These are phyloP conservation scores for Zarea fungicola DNA, from an alignment of 2,329 filamentous ascomycete genomes.

Conservation along the genomic window DNA sequence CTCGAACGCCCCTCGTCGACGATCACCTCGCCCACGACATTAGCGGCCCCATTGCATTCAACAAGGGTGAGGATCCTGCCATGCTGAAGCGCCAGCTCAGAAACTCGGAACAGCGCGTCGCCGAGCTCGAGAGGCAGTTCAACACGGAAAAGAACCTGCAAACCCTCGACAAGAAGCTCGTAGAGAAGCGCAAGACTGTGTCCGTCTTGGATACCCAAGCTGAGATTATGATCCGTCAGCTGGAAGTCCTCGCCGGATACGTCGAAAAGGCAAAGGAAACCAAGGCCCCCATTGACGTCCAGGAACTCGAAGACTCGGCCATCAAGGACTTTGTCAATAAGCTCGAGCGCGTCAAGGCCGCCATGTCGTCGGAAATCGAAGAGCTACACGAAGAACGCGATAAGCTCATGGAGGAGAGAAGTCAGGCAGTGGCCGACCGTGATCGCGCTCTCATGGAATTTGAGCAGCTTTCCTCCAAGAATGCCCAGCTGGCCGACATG, in stretches of 20 bases:
- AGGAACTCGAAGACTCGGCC: constrained; percentile 79
- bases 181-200: constrained; percentile 93
- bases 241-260: constrained; percentile 84
- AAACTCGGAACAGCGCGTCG: constrained; percentile 76
- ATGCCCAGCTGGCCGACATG: constrained; percentile 87
- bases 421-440: constrained; percentile 74
- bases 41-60: constrained; percentile 64
- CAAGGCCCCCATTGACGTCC: constrained; percentile 72
- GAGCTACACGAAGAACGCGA: constrained; percentile 67
- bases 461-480: constrained; percentile 89
- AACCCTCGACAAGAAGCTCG: constrained; percentile 78
- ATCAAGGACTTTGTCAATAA: constrained; percentile 87
- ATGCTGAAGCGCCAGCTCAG: constrained; percentile 71
- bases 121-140: constrained; percentile 80
- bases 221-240: constrained; percentile 88
- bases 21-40: constrained; percentile 55
- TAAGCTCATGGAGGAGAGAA: constrained; percentile 77
- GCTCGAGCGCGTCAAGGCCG: constrained; percentile 55
- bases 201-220: constrained; percentile 90
- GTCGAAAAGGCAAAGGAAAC: constrained; percentile 81
- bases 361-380: constrained; percentile 54
- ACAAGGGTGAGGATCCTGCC: constrained; percentile 59
- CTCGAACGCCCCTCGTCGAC: constrained; percentile 59
- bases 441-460: constrained; percentile 94
- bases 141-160: constrained; percentile 59